Evolutionary conservation across 805 yeast genomes (phyloP).

Genomic region (Yarrowia sp.): DNA sequence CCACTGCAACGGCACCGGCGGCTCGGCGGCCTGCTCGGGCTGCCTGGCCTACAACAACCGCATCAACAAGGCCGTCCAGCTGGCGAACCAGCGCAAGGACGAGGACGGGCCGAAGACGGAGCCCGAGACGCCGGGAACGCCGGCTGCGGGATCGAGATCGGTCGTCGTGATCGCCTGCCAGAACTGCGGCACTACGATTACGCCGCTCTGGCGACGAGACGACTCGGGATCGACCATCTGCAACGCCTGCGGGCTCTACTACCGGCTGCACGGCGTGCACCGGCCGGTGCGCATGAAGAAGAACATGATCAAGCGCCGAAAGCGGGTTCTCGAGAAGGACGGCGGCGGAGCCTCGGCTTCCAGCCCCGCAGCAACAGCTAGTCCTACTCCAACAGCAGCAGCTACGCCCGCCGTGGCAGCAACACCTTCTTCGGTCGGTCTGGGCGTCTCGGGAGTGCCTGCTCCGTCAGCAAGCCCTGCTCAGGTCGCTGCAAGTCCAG

Average conservation of each 20-base stretch:
- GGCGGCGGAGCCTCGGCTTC: slow-evolving; percentile 24
- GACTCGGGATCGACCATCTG: slow-evolving; percentile 80
- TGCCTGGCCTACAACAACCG: slow-evolving; percentile 83
- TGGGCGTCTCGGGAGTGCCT: not conserved
- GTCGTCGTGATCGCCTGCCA: slow-evolving; percentile 70
- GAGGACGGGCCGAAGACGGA: slow-evolving; percentile 17
- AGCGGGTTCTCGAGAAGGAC: slow-evolving; percentile 44
- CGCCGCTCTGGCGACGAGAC: slow-evolving; percentile 85
- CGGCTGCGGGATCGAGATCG: slow-evolving; percentile 33
- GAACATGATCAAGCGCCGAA: slow-evolving; percentile 70
- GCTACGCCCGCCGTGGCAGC: not conserved
- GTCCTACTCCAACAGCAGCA: not conserved
- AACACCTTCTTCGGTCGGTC: not conserved
- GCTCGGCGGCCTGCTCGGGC: slow-evolving; percentile 72
- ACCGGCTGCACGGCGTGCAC: slow-evolving; percentile 69
- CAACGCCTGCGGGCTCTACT: slow-evolving; percentile 81
- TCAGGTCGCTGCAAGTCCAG: not conserved
- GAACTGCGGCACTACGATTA: slow-evolving; percentile 80
- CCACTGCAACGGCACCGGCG: slow-evolving; percentile 85
- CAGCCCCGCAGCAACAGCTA: not conserved
- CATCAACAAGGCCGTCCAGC: slow-evolving; percentile 31
- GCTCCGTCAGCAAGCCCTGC: not conserved
- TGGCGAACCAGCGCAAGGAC: slow-evolving; percentile 27
- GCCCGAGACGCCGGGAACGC: slow-evolving; percentile 16
- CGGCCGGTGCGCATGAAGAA: slow-evolving; percentile 76